Evolutionary conservation across 345 rosid species (phyloP), one percentile per base, ranked within the genome.

Genomic region (Populus euphratica): DNA sequence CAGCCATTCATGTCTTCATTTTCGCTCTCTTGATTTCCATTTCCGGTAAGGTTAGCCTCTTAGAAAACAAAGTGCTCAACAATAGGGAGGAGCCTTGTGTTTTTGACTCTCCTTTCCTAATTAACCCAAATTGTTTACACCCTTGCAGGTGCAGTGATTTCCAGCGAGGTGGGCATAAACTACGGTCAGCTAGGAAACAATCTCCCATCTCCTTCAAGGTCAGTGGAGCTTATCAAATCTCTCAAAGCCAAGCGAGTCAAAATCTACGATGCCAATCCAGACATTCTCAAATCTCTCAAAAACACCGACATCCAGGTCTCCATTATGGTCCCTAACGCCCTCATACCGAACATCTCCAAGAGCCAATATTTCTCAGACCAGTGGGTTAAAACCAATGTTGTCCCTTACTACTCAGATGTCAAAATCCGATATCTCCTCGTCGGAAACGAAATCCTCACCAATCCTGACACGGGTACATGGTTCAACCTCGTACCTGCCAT

Each of bases 341-440:
- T 90, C 76, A 75, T 94, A 69, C 76, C 76, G 88, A 85, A 81
- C 75, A 77, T 88, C 49, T 83, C 93, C 21, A 77, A 79, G 31
- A 81, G 81, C 39, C 80, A 87, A 8, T 6, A 81, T 21, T 77
- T 89, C 16, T 82, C 95, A 35, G 94, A 94, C 77, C 75, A 81
- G 0, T 94, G 97, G 98, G 87, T 90, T 41, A 61, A 31, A 5
- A 81, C 84, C 81, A 88, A 91, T 50, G 86, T 94, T 66, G 81
- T 87, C 12, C 90, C 89, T 6, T 86, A 84, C 78, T 85, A 86
- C 78, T 90, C 90, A 1, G 68, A 65, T 44, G 91, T 91, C 83
- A 86, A 84, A 84, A 94, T 94, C 86, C 91, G 97, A 16, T 94
- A 93, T 81, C 91, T 94, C 82, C 90, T 94, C 27, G 90, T 91